Evolutionary conservation across 768 basidiomycete species (phyloP).

Genomic region (Hypsizygus marmoreus): DNA sequence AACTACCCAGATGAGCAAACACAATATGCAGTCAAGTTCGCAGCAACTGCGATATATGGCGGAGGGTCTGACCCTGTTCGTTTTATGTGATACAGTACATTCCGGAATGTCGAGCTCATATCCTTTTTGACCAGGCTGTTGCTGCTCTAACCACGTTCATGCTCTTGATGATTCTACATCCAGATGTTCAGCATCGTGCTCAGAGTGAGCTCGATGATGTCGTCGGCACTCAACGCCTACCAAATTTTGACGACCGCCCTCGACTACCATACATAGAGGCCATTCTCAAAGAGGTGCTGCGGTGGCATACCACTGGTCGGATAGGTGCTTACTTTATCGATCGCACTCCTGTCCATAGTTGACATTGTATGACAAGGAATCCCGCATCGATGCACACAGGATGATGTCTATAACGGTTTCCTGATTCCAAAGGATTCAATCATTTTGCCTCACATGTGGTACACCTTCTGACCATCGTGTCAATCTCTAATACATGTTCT

Average conservation of each 20-base stretch:
- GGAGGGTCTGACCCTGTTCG: conserved; percentile 40
- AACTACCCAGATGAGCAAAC: conserved; percentile 32
- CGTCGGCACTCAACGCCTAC: conserved; percentile 29
- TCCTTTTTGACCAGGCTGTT: conserved; percentile 19
- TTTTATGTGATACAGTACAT: not conserved
- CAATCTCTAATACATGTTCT: not conserved
- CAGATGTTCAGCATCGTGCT: conserved; percentile 29
- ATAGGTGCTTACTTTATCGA: conserved; percentile 23
- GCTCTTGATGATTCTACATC: conserved; percentile 31
- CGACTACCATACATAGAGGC: conserved; percentile 31
- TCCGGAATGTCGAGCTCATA: too few species aligned
- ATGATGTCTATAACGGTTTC: conserved; percentile 16
- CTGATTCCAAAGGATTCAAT: conserved; percentile 17
- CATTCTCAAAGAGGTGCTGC: conserved; percentile 30
- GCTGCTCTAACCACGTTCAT: conserved; percentile 30
- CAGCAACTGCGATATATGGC: conserved; percentile 24
- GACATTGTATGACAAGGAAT: conserved; percentile 3
- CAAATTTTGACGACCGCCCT: conserved; percentile 28
- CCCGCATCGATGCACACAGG: conserved; percentile 15
- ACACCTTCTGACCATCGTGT: not conserved
- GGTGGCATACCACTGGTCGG: conserved; percentile 29
- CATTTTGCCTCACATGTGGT: conserved; percentile 17
- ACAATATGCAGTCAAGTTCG: conserved; percentile 43
- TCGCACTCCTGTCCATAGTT: not conserved
- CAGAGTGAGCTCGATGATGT: conserved; percentile 35